Conservation (phyloP, 1,284 basidiomycete species). For the Lentinula novae-zelandiae region DNA sequence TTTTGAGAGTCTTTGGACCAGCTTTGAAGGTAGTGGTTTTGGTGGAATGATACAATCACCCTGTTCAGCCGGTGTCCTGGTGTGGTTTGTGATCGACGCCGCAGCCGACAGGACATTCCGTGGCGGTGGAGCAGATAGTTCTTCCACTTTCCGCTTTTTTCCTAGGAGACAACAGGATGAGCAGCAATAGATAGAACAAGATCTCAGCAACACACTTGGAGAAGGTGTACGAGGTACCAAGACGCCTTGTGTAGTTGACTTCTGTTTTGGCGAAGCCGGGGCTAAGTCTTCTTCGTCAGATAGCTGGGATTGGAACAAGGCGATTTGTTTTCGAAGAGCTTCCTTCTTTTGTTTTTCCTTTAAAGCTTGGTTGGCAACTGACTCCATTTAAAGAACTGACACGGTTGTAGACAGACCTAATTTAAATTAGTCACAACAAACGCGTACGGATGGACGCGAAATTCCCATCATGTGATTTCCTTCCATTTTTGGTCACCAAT, state of each 20-base stretch:
- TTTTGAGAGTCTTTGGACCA: conserved; percentile 45
- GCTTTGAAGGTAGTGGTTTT: conserved; percentile 40
- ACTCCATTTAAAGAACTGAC: not conserved
- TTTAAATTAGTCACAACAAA: not conserved
- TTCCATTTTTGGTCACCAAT: not conserved
- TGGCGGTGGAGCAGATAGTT: not conserved
- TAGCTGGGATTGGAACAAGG: conserved; percentile 32
- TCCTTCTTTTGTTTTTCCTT: conserved; percentile 9
- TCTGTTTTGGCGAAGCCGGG: conserved; percentile 48
- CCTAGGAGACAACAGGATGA: conserved; percentile 27
- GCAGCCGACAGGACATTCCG: not conserved
- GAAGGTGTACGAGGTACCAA: conserved; percentile 69
- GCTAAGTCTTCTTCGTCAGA: conserved; percentile 22
- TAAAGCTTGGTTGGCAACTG: not conserved
- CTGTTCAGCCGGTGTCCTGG: not conserved
- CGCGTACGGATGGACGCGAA: not conserved
- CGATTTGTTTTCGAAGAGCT: conserved; percentile 20
- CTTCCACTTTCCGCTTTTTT: conserved; percentile 39
- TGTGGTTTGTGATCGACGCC: not conserved
- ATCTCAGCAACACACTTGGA: conserved; percentile 46
- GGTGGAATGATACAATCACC: conserved; percentile 12
- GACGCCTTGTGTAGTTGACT: conserved; percentile 34
- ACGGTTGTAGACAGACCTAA: not conserved
- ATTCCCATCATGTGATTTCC: not conserved
- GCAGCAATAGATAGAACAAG: conserved; percentile 12